These are phyloP conservation scores for Fraxinus floribunda DNA, from an alignment of 305 asterid genomes.

Conservation along the genomic window DNA sequence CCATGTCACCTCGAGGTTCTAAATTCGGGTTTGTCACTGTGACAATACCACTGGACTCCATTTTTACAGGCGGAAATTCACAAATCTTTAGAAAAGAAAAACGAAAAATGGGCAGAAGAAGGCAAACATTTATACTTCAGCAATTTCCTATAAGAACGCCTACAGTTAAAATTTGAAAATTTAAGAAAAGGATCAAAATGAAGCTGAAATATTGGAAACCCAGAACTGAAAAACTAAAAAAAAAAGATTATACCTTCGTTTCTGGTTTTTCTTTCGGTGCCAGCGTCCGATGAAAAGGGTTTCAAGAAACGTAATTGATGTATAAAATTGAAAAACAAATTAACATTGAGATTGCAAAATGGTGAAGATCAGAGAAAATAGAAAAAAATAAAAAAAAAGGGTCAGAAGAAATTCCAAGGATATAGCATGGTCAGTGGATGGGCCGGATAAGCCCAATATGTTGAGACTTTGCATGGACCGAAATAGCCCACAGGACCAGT, in stretches of 20 bases:
- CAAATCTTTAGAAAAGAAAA: neutral
- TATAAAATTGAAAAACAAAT: neutral
- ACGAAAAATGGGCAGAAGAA: neutral
- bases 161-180: constrained; percentile 21
- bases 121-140: constrained; percentile 15
- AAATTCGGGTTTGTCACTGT: constrained; percentile 37
- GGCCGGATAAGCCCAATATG: neutral
- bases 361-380: constrained; percentile 15
- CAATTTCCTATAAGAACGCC: constrained; percentile 19
- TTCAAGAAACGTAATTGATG: constrained; percentile 16
- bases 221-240: neutral
- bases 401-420: constrained; percentile 15
- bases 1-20: constrained; percentile 61
- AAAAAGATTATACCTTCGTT: constrained; percentile 24
- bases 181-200: neutral
- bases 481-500: neutral
- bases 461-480: neutral
- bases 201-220: constrained; percentile 6
- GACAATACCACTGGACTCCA: constrained; percentile 52
- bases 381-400: neutral
- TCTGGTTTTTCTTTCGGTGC: neutral
- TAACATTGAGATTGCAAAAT: constrained; percentile 17
- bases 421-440: neutral
- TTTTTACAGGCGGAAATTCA: constrained; percentile 21
- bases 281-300: constrained; percentile 22